Conservation (phyloP, 768 basidiomycete genomes). For the Amanita inopinata region DNA sequence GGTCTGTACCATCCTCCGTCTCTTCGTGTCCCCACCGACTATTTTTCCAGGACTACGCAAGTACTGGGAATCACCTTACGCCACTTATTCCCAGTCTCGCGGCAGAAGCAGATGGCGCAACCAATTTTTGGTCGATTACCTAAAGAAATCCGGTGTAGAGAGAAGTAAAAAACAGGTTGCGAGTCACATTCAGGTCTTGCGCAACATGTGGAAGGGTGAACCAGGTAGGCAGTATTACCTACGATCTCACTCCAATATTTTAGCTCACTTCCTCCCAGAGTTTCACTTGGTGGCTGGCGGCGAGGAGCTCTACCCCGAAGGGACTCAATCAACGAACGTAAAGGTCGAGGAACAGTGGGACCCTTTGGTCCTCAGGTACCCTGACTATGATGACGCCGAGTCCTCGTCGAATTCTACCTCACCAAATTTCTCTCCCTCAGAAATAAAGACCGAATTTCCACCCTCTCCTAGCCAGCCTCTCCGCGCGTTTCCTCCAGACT, state of each 20-base stretch:
- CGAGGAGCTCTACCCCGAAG: slow-evolving; percentile 57
- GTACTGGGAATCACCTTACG: slow-evolving; percentile 78
- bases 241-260: slow-evolving; percentile 6
- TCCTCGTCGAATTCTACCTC: slow-evolving; percentile 29
- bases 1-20: slow-evolving; percentile 27
- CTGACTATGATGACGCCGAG: slow-evolving; percentile 36
- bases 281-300: slow-evolving; percentile 75
- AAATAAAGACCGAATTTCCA: slow-evolving; percentile 34
- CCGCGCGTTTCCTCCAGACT: slow-evolving; percentile 22
- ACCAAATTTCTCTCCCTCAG: slow-evolving; percentile 36
- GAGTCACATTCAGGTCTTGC: slow-evolving; percentile 77
- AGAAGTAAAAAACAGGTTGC: slow-evolving; percentile 84
- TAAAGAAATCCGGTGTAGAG: slow-evolving; percentile 56
- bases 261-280: slow-evolving; percentile 30
- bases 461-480: slow-evolving; percentile 32
- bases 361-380: slow-evolving; percentile 28
- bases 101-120: slow-evolving; percentile 77
- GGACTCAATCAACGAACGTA: slow-evolving; percentile 32
- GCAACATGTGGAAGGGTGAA: slow-evolving; percentile 86
- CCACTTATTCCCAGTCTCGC: slow-evolving; percentile 59
- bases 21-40: slow-evolving; percentile 7
- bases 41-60: slow-evolving; percentile 48
- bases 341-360: slow-evolving; percentile 50
- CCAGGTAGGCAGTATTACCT: slow-evolving; percentile 37
- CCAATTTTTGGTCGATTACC: slow-evolving; percentile 77